Base-by-base conservation (phyloP, 805 yeast species). In the Starmerella vitae region DNA sequence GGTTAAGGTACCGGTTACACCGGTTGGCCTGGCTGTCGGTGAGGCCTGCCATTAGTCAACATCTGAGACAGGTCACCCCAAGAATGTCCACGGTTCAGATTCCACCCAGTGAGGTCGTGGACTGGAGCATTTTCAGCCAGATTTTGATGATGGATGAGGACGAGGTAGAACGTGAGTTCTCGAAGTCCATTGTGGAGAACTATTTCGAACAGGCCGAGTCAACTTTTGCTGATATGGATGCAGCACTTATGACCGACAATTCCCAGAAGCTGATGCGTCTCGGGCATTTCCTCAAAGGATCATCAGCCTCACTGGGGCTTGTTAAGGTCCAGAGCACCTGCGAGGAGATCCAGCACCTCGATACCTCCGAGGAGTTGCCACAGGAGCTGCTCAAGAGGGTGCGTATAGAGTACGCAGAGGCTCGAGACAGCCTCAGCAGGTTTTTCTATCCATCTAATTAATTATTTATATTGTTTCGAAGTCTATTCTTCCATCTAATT, bases 61-160 rank as follows among this genome's bases (percentile, higher is more conserved):
- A n/a, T n/a, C n/a, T n/a, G n/a, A n/a, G n/a, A n/a, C n/a, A n/a
- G n/a, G n/a, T n/a, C n/a, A n/a, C n/a, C n/a, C n/a, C n/a, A n/a
- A n/a, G n/a, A n/a, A n/a, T n/a, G n/a, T n/a, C n/a, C n/a, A n/a
- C n/a, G n/a, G n/a, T 35, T 5, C 34, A 40, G 24, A 19, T 30
- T n/a, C 47, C 47, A 5, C 47, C 47, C 17, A 37, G 48, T 8
- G 93, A 82, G 30, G 65, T 82, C 46, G 77, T 91, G 44, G 86
- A 85, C 57, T 84, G 94, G 94, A 64, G 71, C 31, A 88, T 85
- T 21, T 78, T 91, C 56, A 74, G 77, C 41, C 97, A 91, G 63
- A 68, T 91, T 42, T 71, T 86, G 36, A 76, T 82, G 38, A 86
- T 91, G 96, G 98, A 91, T 60, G 95, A 88, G 54, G 97, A 88